phyloP scores from a whole-genome alignment of 345 rosid genomes.

The Euphorbia tirucalli region DNA sequence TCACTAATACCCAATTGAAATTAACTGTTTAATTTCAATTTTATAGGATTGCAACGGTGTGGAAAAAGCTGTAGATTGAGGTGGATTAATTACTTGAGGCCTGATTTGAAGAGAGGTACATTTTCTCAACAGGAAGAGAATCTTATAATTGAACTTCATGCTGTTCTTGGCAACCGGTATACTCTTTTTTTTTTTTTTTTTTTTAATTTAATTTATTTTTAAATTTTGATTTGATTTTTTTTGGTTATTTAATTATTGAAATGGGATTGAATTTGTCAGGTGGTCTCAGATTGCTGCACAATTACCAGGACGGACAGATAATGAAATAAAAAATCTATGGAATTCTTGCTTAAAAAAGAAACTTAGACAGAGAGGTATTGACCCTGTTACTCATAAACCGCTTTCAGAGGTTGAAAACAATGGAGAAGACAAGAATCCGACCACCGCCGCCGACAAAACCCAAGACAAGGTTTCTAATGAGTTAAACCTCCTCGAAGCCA shows the following conservation, averaged over 20 bases:
- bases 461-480: constrained; percentile 28
- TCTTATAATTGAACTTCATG: constrained; percentile 86
- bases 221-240: background rate
- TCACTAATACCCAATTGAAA: background rate
- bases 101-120: constrained; percentile 97
- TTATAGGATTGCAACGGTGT: constrained; percentile 84
- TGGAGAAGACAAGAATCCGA: constrained; percentile 43
- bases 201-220: no score
- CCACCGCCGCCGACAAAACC: constrained; percentile 17
- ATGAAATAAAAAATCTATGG: constrained; percentile 38
- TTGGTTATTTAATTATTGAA: background rate
- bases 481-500: constrained; percentile 26
- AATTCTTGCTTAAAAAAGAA: constrained; percentile 37
- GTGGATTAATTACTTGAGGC: constrained; percentile 95
- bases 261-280: constrained; percentile 14
- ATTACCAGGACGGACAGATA: constrained; percentile 37
- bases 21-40: background rate
- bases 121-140: constrained; percentile 89
- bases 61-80: constrained; percentile 97
- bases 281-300: constrained; percentile 42
- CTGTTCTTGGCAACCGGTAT: constrained; percentile 85
- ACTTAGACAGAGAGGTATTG: constrained; percentile 35
- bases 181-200: background rate
- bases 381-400: constrained; percentile 35
- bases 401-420: constrained; percentile 45